Evolutionary conservation across 164 flowering plant species (phyloP), one percentile per base, ranked within the genome.

Genomic region (Macadamia tetraphylla): DNA sequence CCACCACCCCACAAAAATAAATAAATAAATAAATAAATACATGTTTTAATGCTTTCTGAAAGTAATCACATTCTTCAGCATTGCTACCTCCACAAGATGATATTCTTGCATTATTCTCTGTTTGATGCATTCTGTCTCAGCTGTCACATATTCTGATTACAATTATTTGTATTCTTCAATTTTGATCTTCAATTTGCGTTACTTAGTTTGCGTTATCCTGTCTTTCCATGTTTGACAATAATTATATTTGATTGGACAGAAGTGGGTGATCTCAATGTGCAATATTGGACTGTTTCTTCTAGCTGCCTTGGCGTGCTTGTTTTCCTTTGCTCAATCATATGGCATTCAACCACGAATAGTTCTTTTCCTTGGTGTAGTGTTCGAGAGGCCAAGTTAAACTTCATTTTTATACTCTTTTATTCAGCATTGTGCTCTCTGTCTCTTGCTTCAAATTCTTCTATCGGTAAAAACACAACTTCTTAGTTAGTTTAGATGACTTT

Each of bases 231-330:
- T 31, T 23, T 78, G 67, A 74, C 43, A 5, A 8, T 70, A 2
- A 15, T 76, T n/a, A 61, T 59, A 30, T 68, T 58, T 55, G 64
- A 9, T 61, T 73, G 29, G 70, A 48, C 86, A 94, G 98, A 88
- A 68, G 49, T 85, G 70, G 90, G 81, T 67, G 79, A 85, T 79
- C 69, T 85, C 69, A 82, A 79, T 32, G 32, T 88, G 81, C 97
- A 86, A 68, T 93, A 83, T 67, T 93, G 98, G 98, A 86, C 84
- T 35, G 73, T 88, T 2, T 80, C 80, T 67, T 78, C 79, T 9
- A 74, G 87, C 78, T 82, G 93, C 80, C 77, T 88, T 70, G 65
- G 84, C 40, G 85, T 90, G 76, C 87, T 94, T 63, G 58, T 83
- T 29, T 85, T 80, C 74, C 84, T 92, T 65, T 67, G 64, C 71